Conservation (phyloP, 2,329 filamentous ascomycete genomes). For the Hymenoscyphus occultus region DNA sequence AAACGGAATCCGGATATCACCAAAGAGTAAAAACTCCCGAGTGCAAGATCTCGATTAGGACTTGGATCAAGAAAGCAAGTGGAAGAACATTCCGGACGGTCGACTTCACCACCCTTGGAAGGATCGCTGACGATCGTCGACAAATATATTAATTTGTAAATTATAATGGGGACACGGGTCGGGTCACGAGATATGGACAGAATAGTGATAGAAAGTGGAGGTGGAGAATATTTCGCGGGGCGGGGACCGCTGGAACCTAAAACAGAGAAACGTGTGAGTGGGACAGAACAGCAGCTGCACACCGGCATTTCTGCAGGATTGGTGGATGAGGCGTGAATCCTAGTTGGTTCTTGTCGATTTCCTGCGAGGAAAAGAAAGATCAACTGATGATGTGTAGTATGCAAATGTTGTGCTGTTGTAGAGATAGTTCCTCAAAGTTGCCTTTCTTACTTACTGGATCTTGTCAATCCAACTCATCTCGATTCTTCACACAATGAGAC, state of each 20-base stretch:
- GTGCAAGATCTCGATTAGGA: too few relatives aligned
- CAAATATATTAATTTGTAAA: neutral
- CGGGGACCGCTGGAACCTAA: neutral
- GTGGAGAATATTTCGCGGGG: neutral
- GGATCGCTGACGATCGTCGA: neutral
- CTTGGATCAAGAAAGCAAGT: neutral
- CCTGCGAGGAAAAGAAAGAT: neutral
- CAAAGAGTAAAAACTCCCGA: too few relatives aligned
- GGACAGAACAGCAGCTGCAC: neutral
- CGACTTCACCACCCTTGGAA: neutral
- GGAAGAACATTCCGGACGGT: neutral
- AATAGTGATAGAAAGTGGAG: neutral
- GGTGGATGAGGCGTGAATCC: neutral
- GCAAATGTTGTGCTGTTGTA: neutral
- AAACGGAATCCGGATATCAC: too few relatives aligned
- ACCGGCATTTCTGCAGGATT: neutral
- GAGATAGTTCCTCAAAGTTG: neutral
- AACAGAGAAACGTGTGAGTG: slow-evolving; percentile 1
- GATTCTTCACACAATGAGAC: neutral
- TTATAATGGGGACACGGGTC: neutral
- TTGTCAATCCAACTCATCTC: neutral
- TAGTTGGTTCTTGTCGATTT: neutral
- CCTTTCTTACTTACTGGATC: neutral
- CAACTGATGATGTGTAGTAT: neutral
- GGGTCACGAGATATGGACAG: neutral